A percentile compares a stretch with the other conserved stretches of the same genome.
Conservation (phyloP, 371 early-diverging fungal species). For the Circinella minor region DNA sequence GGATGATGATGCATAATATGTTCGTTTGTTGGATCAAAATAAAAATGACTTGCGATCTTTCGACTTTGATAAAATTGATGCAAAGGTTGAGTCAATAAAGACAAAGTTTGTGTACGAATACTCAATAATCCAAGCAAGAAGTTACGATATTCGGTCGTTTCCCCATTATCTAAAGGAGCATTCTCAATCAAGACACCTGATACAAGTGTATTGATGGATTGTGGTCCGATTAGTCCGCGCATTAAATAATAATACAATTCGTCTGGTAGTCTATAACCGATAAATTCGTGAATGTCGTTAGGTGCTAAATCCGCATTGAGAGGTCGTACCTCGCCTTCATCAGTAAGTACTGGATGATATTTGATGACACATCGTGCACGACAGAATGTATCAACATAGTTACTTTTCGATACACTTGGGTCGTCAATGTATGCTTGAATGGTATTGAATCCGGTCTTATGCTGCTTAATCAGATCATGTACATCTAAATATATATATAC, state of each 20-base stretch:
- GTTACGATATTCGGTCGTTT: conserved; percentile 75
- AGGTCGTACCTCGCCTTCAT: conserved; percentile 75
- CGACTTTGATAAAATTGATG: conserved; percentile 71
- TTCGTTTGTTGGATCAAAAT: conserved; percentile 64
- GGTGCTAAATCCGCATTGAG: conserved; percentile 71
- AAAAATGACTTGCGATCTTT: conserved; percentile 69
- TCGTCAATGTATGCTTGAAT: conserved; percentile 70
- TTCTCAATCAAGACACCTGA: conserved; percentile 74
- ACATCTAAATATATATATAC: conserved; percentile 28
- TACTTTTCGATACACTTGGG: conserved; percentile 55
- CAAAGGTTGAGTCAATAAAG: conserved; percentile 64
- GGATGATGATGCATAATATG: conserved; percentile 54
- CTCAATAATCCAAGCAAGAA: conserved; percentile 64
- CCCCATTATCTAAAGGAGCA: conserved; percentile 83
- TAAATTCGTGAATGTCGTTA: conserved; percentile 83
- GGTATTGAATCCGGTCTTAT: conserved; percentile 77
- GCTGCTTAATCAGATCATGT: conserved; percentile 70
- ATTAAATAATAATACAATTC: conserved; percentile 76
- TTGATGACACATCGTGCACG: conserved; percentile 75
- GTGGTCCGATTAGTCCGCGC: conserved; percentile 73
- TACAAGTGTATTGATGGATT: conserved; percentile 68
- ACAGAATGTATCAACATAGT: conserved; percentile 76
- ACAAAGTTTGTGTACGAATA: conserved; percentile 66
- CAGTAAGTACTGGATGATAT: conserved; percentile 73
- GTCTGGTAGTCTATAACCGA: conserved; percentile 81